Base-by-base conservation (phyloP, 495 filamentous ascomycete species). In the Aspergillus incahuasiensis region DNA sequence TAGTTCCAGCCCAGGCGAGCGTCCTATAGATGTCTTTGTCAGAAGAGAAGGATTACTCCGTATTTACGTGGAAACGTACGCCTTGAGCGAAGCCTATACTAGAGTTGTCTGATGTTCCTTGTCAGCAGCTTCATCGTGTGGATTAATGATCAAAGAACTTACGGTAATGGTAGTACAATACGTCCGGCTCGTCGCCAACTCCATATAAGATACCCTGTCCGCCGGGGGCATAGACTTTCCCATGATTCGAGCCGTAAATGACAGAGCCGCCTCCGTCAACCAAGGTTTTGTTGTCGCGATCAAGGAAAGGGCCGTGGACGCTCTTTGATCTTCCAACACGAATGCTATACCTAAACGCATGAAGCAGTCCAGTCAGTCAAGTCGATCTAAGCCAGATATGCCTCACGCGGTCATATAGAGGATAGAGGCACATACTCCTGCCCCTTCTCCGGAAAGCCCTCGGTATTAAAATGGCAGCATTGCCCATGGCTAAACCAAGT, bases 401-500 rank as follows among this genome's bases (percentile, higher is more conserved):
- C 8, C 25, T 28, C 25, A 28, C 8, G 25, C 25, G 25, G 8
- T 28, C 25, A 28, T 28, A 28, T 28, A 28, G 25, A n/a, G n/a
- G n/a, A n/a, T n/a, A n/a, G n/a, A n/a, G 25, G 15, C n/a, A 54
- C 59, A 28, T 90, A 91, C 75, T 91, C 88, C 7, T 73, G 65
- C 0, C 86, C 85, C 0, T 68, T 59, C 0, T 69, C 62, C 0
- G 87, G 87, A 34, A 72, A 74, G 19, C 57, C 59, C 15, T 52
- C 57, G 15, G 15, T 58, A 12, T 32, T 75, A 68, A 52, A 83
- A 83, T 3, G 74, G 62, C 88, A 92, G 71, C 88, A 92, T 11
- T 74, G 63, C 2, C 88, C 88, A 38, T 79, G 74, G 52, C 82
- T 86, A 65, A 83, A 88, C 74, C 88, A 90, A 2, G 86, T 64